Evolutionary conservation across 495 filamentous ascomycete species (phyloP).

Genomic region (Hypomontagnella monticulosa): DNA sequence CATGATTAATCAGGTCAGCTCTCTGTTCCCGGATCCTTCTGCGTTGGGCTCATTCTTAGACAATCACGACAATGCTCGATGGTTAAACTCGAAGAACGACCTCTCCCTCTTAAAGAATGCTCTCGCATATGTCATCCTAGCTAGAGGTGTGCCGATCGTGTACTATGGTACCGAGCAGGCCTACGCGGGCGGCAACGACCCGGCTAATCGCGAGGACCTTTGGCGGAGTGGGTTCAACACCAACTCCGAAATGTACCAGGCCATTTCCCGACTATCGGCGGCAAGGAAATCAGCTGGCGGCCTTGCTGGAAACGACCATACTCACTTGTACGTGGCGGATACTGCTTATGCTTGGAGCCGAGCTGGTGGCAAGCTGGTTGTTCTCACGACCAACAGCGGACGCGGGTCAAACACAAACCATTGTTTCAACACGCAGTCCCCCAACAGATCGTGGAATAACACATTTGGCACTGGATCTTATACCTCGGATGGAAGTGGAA

Average conservation of each 20-base stretch:
- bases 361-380: constrained; percentile 50
- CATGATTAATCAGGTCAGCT: constrained; percentile 66
- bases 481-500: constrained; percentile 32
- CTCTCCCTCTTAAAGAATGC: constrained; percentile 71
- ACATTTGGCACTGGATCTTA: constrained; percentile 36
- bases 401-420: constrained; percentile 44
- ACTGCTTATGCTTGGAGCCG: constrained; percentile 54
- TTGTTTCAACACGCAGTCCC: constrained; percentile 50
- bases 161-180: constrained; percentile 76
- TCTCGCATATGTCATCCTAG: constrained; percentile 77
- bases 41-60: constrained; percentile 73
- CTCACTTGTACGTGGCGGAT: constrained; percentile 50
- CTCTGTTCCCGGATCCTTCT: constrained; percentile 45
- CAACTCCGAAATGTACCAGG: constrained; percentile 64
- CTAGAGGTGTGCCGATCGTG: constrained; percentile 54
- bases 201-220: constrained; percentile 76
- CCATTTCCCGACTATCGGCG: constrained; percentile 44
- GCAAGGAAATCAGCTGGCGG: constrained; percentile 51
- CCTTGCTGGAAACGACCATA: constrained; percentile 52
- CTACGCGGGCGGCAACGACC: constrained; percentile 66
- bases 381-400: constrained; percentile 54
- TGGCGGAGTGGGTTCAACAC: constrained; percentile 75
- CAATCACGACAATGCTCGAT: constrained; percentile 81
- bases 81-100: constrained; percentile 66
- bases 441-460: constrained; percentile 43